Conservation (phyloP, 2,329 filamentous ascomycete species). For the Talaromyces marneffei region DNA sequence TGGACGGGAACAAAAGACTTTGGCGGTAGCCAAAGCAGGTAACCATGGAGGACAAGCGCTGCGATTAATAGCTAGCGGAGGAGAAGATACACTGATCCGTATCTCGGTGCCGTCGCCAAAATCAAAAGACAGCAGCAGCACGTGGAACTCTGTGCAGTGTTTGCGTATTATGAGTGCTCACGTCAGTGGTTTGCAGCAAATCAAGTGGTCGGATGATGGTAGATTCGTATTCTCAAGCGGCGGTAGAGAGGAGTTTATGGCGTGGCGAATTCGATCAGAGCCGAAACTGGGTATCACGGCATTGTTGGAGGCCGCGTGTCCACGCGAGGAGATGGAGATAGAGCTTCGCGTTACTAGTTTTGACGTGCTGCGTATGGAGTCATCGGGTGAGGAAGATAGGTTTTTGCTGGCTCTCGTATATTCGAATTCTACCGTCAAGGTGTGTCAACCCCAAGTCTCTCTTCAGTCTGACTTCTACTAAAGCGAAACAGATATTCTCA, state of each 20-base stretch:
- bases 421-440: constrained; percentile 75
- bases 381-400: constrained; percentile 19
- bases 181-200: constrained; percentile 72
- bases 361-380: constrained; percentile 46
- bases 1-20: constrained; percentile 74
- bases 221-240: constrained; percentile 76
- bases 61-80: constrained; percentile 58
- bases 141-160: constrained; percentile 40
- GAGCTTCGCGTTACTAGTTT: constrained; percentile 82
- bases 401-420: constrained; percentile 67
- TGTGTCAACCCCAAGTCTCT: constrained; percentile 28
- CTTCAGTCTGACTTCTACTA: constrained; percentile 40
- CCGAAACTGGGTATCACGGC: constrained; percentile 50
- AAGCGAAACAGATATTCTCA: constrained; percentile 41
- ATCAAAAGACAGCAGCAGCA: constrained; percentile 6
- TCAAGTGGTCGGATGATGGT: constrained; percentile 65
- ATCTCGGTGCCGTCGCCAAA: constrained; percentile 47
- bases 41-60: background rate
- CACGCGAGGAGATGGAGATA: constrained; percentile 43
- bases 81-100: constrained; percentile 68
- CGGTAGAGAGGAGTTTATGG: constrained; percentile 81
- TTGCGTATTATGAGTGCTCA: constrained; percentile 68
- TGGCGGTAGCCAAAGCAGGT: constrained; percentile 42
- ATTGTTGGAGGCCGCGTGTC: constrained; percentile 47
- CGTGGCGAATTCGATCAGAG: constrained; percentile 64